Evolutionary conservation across 1,284 basidiomycete species (phyloP).

Genomic region (Apiotrichum montevideense): DNA sequence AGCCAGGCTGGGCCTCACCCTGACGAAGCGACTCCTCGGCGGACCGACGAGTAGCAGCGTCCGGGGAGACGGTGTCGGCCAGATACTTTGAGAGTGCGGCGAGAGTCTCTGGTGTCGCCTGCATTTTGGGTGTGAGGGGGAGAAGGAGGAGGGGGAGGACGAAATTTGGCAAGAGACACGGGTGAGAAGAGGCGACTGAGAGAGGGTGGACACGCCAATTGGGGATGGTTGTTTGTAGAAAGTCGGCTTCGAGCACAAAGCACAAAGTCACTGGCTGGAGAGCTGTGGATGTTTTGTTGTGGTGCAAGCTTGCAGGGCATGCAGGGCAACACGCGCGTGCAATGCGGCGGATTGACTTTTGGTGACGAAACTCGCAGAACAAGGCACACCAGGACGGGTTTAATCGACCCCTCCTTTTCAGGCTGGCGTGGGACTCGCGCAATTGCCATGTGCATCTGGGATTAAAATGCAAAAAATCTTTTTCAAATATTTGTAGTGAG

Average conservation of each 20-base stretch:
- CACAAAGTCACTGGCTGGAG: too few relatives aligned
- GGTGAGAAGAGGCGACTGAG: background rate
- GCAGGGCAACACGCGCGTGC: too few relatives aligned
- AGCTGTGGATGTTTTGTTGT: too few relatives aligned
- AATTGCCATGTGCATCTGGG: background rate
- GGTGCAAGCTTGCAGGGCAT: too few relatives aligned
- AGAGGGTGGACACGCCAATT: background rate
- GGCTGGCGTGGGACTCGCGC: background rate
- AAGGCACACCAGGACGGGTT: too few relatives aligned
- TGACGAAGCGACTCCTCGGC: constrained; percentile 69
- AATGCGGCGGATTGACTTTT: too few relatives aligned
- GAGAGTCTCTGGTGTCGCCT: constrained; percentile 38
- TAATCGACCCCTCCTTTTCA: background rate
- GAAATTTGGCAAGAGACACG: too few relatives aligned
- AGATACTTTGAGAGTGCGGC: constrained; percentile 38
- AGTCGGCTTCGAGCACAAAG: too few relatives aligned
- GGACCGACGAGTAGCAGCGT: constrained; percentile 64
- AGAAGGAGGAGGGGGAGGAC: background rate
- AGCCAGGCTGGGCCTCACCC: constrained; percentile 67
- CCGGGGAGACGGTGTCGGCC: constrained; percentile 55
- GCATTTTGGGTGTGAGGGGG: constrained; percentile 26
- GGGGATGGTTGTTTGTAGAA: too few relatives aligned
- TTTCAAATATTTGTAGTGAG: background rate
- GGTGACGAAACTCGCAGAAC: too few relatives aligned
- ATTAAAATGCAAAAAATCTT: background rate